These are phyloP conservation scores for Amaranthus palmeri DNA, from an alignment of 148 eudicot genomes.

Conservation along the genomic window DNA sequence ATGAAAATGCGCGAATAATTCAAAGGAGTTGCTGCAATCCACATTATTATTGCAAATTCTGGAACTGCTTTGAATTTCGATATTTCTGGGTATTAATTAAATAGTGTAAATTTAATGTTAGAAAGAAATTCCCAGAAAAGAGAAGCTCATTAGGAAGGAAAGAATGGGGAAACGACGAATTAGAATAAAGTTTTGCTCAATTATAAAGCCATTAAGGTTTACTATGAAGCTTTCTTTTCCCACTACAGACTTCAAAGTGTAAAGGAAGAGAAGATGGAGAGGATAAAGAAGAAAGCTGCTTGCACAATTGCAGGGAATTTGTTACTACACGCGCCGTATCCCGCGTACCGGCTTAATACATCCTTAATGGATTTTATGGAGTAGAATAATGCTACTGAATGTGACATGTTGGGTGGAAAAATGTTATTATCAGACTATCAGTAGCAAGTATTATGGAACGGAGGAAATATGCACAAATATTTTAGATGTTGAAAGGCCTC, in stretches of 20 bases:
- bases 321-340: too few relatives aligned
- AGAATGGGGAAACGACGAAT: background rate
- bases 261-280: background rate
- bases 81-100: background rate
- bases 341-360: too few relatives aligned
- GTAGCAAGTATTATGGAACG: too few relatives aligned
- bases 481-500: too few relatives aligned
- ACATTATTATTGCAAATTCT: conserved; percentile 2
- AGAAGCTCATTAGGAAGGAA: background rate
- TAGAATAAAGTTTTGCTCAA: too few relatives aligned
- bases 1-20: conserved; percentile 1
- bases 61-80: background rate
- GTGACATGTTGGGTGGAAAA: too few relatives aligned
- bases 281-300: background rate
- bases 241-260: background rate
- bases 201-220: too few relatives aligned
- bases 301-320: background rate
- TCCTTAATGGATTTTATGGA: too few relatives aligned
- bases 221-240: too few relatives aligned
- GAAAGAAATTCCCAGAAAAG: background rate
- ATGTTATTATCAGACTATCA: too few relatives aligned
- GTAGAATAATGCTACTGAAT: too few relatives aligned
- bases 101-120: background rate
- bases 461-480: too few relatives aligned
- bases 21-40: conserved; percentile 17